Conservation (phyloP, 805 yeast species). For the Candida verbasci region DNA sequence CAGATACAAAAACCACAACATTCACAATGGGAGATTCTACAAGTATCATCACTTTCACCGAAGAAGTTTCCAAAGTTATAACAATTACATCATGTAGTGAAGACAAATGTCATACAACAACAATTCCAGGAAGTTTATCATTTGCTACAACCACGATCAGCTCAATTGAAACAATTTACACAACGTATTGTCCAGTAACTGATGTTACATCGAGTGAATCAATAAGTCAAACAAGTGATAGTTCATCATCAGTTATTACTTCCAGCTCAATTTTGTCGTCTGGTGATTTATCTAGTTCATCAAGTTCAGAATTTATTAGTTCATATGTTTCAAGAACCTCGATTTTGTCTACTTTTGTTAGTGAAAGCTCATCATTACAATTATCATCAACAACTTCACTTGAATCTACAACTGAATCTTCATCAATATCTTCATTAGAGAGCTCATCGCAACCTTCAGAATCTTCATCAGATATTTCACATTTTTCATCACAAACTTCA, state of each 20-base stretch:
- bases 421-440: not conserved
- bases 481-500: not conserved
- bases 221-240: too few species aligned
- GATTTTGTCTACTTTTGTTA: not conserved
- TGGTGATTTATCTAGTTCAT: not conserved
- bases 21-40: constrained; percentile 1
- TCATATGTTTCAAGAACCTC: not conserved
- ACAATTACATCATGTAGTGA: constrained; percentile 34
- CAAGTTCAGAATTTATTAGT: not conserved
- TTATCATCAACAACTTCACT: too few species aligned
- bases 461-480: not conserved
- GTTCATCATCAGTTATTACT: too few species aligned
- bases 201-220: constrained; percentile 17
- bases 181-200: constrained; percentile 32
- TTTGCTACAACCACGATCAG: constrained; percentile 22
- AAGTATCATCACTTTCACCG: constrained; percentile 10
- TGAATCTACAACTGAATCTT: not conserved
- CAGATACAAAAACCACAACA: not conserved
- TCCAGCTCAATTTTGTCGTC: constrained; percentile 7
- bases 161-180: constrained; percentile 23
- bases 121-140: constrained; percentile 23
- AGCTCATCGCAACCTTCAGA: not conserved
- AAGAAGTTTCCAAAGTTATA: constrained; percentile 21
- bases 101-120: constrained; percentile 25
- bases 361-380: too few species aligned